Percentiles rank a stretch among this genome's conserved stretches.
Evolutionary conservation across 345 rosid species (phyloP).

Genomic region (Camelina neglecta): DNA sequence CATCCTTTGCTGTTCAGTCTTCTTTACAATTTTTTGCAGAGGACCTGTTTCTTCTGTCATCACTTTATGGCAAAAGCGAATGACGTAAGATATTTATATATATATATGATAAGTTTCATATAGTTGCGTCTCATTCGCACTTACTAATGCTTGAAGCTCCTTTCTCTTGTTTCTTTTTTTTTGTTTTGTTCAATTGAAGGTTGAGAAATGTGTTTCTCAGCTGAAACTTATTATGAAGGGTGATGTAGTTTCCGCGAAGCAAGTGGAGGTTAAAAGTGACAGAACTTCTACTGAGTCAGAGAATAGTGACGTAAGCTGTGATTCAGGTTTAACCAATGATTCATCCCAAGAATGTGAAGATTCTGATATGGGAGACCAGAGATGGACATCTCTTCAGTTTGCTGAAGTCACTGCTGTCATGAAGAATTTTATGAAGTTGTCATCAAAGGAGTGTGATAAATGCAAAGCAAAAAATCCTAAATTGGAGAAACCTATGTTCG

Average conservation of each 20-base stretch:
- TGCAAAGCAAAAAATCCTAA: constrained; percentile 52
- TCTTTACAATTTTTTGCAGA: constrained; percentile 62
- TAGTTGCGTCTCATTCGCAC: neutral
- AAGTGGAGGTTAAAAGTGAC: constrained; percentile 44
- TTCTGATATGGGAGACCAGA: constrained; percentile 40
- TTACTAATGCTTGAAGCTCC: constrained; percentile 8
- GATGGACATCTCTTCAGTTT: constrained; percentile 90
- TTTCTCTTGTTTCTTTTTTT: constrained; percentile 28
- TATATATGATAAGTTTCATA: constrained; percentile 6
- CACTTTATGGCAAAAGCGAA: constrained; percentile 52
- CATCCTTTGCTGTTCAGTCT: constrained; percentile 77
- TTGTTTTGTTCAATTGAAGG: constrained; percentile 50
- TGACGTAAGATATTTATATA: constrained; percentile 47
- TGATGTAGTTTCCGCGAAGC: constrained; percentile 74
- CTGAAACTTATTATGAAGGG: constrained; percentile 79
- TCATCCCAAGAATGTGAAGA: constrained; percentile 42
- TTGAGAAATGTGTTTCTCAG: constrained; percentile 59
- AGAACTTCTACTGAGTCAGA: neutral
- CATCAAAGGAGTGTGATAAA: constrained; percentile 49
- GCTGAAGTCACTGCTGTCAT: constrained; percentile 62
- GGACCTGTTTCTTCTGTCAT: constrained; percentile 69
- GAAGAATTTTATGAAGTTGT: constrained; percentile 56
- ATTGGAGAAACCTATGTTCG: constrained; percentile 68
- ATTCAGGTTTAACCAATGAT: constrained; percentile 29
- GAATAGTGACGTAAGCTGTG: constrained; percentile 19